Base-by-base conservation (phyloP, 345 rosid species). In the Pistacia atlantica region DNA sequence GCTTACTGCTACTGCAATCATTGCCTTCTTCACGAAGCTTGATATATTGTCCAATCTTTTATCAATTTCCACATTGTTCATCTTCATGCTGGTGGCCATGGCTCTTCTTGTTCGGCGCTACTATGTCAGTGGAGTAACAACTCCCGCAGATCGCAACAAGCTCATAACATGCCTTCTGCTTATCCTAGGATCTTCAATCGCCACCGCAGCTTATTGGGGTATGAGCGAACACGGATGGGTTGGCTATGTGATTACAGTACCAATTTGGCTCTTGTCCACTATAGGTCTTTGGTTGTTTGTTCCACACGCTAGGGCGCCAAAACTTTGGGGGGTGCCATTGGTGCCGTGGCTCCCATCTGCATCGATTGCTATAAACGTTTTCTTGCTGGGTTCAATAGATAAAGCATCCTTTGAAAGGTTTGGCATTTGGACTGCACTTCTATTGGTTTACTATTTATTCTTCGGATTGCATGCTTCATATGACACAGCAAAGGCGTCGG, bases 321-420 rank as follows among this genome's bases (percentile, higher is more conserved):
- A 83, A 38, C 49, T 88, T 7, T 95, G 98, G 98, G 98, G 98
- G 2, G 97, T 88, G 54, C 98, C 98, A 0, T 75, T 93, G 62
- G 97, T 95, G 4, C 98, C 98, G 6, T 93, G 95, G 95, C 18
- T 95, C 57, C 98, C 98, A 8, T 93, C 97, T 3, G 79, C 82
- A 13, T 95, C 98, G 0, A 89, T 95, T 31, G 83, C 87, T 4
- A 82, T 91, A 73, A 95, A 95, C 78, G 74, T 95, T 1, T 90
- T 95, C 87, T 86, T 95, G 1, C 84, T 95, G 14, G 98, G 97
- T 0, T 95, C 98, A 1, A 91, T 95, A 7, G 90, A 89, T 74
- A 57, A 0, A 45, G 62, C 79, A 0, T 91, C 98, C 1, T 93
- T 84, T 28, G 48, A 54, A n/a, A 90, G 97, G 79, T 95, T 95